Base-by-base conservation (phyloP, 2,329 filamentous ascomycete genomes). In the Helotiales sp. region DNA sequence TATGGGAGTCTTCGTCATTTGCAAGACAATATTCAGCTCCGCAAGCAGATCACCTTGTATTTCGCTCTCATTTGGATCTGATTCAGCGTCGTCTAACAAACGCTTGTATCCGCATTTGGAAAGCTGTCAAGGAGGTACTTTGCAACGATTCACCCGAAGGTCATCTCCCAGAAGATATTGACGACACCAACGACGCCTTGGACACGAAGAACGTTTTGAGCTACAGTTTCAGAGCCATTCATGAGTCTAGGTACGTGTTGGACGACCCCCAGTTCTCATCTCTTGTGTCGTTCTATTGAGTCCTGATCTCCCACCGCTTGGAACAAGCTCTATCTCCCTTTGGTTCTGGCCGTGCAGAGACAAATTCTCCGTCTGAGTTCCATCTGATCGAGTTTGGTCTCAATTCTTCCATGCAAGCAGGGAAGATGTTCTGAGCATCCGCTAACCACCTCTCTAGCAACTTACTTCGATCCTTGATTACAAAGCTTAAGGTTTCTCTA, bases 61-160 rank as follows among this genome's bases (percentile, higher is more conserved):
- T 15, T 33, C 24, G 50, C 19, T 22, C 15, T 22, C 19, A 47
- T 30, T 65, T 65, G 59, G 48, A 65, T n/a, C 40, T 38, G 5
- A 51, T 70, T 13, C 84, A 88, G 61, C 61, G 71, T 2, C 81
- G 83, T 3, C 80, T 92, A 1, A 75, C 90, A 12, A 67, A 69
- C 1, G 79, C 81, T 59, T 89, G 91, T 57, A 75, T 80, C 49
- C 79, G 81, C n/a, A 83, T 96, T 6, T 99, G 95, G 95, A 68
- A 75, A 0, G 81, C 84, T 25, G 91, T 97, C 5, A 84, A 83
- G 65, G 81, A 86, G 52, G 84, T 96, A 3, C 81, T 99, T 0
- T 99, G 95, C 68, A 88, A 96, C 62, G 95, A 97, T 73, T 96
- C 95, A 1, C 95, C 96, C 0, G 95, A 99, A 74, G 93, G 93